phyloP scores from a whole-genome alignment of 352 stramenopile species.

The Globisporangium rhizosaccharum region DNA sequence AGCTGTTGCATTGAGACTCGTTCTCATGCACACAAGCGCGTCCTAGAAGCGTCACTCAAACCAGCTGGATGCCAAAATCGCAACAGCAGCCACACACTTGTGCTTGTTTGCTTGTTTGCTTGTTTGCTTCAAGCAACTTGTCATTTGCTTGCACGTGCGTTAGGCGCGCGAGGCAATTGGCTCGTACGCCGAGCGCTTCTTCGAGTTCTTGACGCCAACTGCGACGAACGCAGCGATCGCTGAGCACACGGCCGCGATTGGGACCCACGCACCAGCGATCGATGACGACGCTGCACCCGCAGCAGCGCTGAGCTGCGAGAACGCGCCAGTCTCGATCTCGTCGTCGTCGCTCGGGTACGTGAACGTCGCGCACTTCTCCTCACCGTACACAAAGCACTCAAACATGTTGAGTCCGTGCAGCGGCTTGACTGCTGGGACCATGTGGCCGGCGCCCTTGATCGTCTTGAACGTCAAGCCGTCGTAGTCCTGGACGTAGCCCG shows the following conservation, averaged over 20 bases:
- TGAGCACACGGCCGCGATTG: constrained; percentile 21
- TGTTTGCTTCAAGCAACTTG: no score
- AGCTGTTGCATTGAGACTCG: no score
- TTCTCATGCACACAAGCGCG: no score
- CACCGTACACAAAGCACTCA: constrained; percentile 76
- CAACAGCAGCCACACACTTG: no score
- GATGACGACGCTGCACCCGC: background rate
- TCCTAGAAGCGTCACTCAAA: no score
- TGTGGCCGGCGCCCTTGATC: constrained; percentile 89
- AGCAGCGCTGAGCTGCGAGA: constrained; percentile 6
- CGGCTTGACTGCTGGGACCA: constrained; percentile 77
- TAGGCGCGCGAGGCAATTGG: constrained; percentile 34
- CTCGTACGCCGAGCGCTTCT: constrained; percentile 37
- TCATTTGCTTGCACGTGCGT: background rate
- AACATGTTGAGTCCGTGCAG: constrained; percentile 77
- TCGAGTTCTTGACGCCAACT: constrained; percentile 34
- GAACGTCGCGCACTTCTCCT: constrained; percentile 46
- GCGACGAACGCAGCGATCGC: constrained; percentile 24
- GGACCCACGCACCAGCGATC: constrained; percentile 17
- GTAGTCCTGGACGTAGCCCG: constrained; percentile 84
- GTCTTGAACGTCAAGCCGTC: constrained; percentile 87
- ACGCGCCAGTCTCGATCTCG: constrained; percentile 41
- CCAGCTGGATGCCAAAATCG: no score
- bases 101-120: no score
- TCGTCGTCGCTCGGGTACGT: constrained; percentile 63